Evolutionary conservation across 108 stramenopile species (phyloP), one percentile per base, ranked within the genome.

Genomic region (Nannochloropsis salina): DNA sequence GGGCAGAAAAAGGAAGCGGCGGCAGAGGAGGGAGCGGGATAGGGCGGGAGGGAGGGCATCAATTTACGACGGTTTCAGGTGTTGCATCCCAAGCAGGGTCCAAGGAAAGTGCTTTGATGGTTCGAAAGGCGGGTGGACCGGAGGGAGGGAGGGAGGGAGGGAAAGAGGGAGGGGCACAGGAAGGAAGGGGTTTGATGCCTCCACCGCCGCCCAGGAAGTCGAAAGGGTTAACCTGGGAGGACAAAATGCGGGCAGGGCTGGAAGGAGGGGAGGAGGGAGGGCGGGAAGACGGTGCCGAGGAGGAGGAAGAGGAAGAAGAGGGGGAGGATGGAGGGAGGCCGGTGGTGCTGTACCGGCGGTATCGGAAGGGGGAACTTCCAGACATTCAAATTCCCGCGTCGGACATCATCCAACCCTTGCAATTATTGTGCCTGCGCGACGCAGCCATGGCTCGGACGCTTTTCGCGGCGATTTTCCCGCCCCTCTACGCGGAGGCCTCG

Each of bases 361-460:
- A 91, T 43, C 86, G 91, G 20, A 83, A 86, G 31, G 91, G 91
- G 10, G 91, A 91, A 89, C 81, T 91, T 11, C 91, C 91, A 5
- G 91, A 91, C 44, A 85, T 91, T 22, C 87, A 90, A 87, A 88
- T 91, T 44, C 80, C 86, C 42, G 61, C 91, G n/a, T 44, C 87
- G 9, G 91, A 91, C 51, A 80, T 91, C 42, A 45, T 91, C 11
- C 79, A 86, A 31, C 91, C 91, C 15, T 84, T 91, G 80, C 90
- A 90, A 31, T 88, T 86, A 21, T 45, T 91, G 20, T 89, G 90
- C 9, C 84, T 90, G 86, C 86, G 86, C 20, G 91, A 91, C 43
- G 88, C 83, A 22, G 85, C 42, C 2, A 44, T 86, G 20, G 91
- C 91, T 20, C 79, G 86, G 9, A 79, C 88, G 20, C 80, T 91